phyloP scores from a whole-genome alignment of 768 basidiomycete genomes.

The Cystofilobasidium macerans region DNA sequence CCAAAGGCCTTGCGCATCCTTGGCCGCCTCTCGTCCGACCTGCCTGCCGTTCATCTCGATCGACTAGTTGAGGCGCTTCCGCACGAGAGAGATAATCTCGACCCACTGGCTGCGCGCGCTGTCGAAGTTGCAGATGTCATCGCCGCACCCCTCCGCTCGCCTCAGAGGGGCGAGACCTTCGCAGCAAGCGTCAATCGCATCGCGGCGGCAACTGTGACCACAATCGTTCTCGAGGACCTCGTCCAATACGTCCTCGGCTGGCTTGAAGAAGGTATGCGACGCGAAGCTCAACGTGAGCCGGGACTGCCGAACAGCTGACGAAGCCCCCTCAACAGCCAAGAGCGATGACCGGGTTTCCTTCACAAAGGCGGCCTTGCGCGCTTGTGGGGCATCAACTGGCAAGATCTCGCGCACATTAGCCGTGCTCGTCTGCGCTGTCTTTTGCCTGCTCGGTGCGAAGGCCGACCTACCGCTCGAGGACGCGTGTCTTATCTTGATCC shows the following conservation, averaged over 20 bases:
- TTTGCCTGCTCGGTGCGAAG: background rate
- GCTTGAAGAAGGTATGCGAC: background rate
- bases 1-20: constrained; percentile 6
- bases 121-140: background rate
- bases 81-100: background rate
- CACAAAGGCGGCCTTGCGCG: too few species aligned
- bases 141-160: background rate
- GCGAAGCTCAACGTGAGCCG: too few species aligned
- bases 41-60: constrained; percentile 8
- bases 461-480: background rate
- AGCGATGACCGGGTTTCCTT: too few species aligned
- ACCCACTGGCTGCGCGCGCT: background rate
- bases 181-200: background rate
- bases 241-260: background rate
- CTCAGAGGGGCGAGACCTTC: background rate
- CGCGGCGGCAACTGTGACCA: too few species aligned
- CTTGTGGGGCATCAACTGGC: too few species aligned
- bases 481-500: background rate
- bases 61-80: background rate
- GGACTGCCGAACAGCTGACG: too few species aligned
- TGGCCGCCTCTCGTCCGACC: background rate
- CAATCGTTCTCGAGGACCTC: background rate
- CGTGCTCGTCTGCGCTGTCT: background rate
- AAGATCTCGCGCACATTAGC: background rate
- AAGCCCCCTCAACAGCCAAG: too few species aligned